phyloP scores from a whole-genome alignment of 805 yeast genomes.

The Tanozyma kutaoensis region DNA sequence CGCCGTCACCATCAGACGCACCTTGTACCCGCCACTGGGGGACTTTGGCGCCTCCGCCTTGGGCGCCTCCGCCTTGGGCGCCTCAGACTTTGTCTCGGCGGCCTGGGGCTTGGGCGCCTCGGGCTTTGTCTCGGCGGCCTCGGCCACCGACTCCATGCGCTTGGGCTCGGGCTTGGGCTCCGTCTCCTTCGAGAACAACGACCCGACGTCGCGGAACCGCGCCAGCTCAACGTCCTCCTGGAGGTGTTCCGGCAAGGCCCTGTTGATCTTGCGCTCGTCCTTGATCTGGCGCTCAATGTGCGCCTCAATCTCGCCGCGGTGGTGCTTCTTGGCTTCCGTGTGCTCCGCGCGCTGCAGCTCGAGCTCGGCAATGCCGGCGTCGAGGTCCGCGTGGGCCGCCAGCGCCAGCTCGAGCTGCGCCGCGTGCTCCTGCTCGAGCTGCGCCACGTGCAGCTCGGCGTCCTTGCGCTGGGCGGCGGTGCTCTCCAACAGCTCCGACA shows the following conservation, averaged over 20 bases:
- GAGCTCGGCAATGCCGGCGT: conserved; percentile 28
- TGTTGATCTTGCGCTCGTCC: conserved; percentile 35
- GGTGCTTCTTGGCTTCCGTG: conserved; percentile 19
- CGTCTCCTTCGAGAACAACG: conserved; percentile 14
- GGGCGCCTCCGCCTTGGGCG: too few relatives aligned
- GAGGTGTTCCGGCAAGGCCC: conserved; percentile 40
- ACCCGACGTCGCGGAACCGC: conserved; percentile 23
- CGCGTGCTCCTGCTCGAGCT: conserved; percentile 12
- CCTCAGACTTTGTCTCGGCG: too few relatives aligned
- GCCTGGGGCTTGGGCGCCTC: too few relatives aligned
- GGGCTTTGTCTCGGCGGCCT: too few relatives aligned
- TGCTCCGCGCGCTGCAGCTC: conserved; percentile 24
- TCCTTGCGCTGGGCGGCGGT: conserved; percentile 24
- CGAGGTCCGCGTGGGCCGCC: conserved; percentile 20
- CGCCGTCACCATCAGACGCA: too few relatives aligned
- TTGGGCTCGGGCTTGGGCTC: too few relatives aligned
- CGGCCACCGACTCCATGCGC: too few relatives aligned
- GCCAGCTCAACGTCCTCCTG: conserved; percentile 20
- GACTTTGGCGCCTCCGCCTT: too few relatives aligned
- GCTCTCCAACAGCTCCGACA: conserved; percentile 18
- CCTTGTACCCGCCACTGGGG: too few relatives aligned
- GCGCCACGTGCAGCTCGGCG: conserved; percentile 23
- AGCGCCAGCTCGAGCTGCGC: conserved; percentile 14
- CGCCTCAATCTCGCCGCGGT: conserved; percentile 18
- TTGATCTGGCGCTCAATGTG: conserved; percentile 23